Evolutionary conservation across 805 yeast species (phyloP), one percentile per base, ranked within the genome.

Genomic region (Myxozyma geophila): DNA sequence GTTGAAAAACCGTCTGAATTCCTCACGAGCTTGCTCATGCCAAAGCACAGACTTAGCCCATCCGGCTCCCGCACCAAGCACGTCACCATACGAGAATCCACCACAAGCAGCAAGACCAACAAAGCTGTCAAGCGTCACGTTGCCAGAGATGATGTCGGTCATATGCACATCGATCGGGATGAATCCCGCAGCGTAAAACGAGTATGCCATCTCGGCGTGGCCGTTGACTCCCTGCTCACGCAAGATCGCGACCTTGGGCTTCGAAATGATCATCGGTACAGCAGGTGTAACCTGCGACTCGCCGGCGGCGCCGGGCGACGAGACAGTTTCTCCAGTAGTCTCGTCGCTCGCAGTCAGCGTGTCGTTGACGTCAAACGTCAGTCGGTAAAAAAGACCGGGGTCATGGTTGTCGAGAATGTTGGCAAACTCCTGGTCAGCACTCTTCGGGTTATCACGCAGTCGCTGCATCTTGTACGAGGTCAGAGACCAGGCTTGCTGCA

Each of bases 201-300:
- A 85, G 90, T 96, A 92, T 1, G 98, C 98, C 98, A 95, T 92
- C 80, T 95, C 99, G 82, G 89, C 90, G 75, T 93, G 97, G 41
- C 98, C 96, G 76, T 95, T 95, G 60, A 95, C 97, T 79, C 99
- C 99, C 79, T 95, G 99, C 76, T 95, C 99, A 80, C 99, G 89
- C 73, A 95, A 81, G 61, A 95, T 92, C 47, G 98, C 99, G 69
- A 95, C 98, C 77, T 86, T 88, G 56, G 99, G 99, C 73, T 80
- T 85, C 21, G 59, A 15, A 17, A 56, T 47, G 7, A 50, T 21
- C 36, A 50, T n/a, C 43, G 60, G 60, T 8, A 56, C 37, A 15
- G 43, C 10, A 17, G 41, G 41, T 10, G 49, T 44, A 17, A 46
- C 40, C 6, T 28, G 47, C 28, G 36, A 37, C 12, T 41, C 49